Evolutionary conservation across 2,329 filamentous ascomycete species (phyloP), one percentile per base, ranked within the genome.

Genomic region (Pleurostoma richardsiae): DNA sequence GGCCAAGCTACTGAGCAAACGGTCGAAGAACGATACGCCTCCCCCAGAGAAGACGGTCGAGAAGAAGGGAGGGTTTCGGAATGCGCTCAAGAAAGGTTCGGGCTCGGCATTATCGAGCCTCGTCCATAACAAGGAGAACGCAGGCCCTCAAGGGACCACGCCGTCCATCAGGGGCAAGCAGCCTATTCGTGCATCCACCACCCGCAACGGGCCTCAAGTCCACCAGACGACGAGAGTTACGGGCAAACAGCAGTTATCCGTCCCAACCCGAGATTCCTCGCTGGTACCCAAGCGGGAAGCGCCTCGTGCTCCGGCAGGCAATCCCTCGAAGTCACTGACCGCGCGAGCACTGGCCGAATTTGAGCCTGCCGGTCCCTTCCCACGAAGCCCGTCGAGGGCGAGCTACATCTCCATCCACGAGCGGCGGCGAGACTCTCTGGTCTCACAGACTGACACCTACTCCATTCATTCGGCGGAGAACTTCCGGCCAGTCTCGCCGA

Each of bases 401-500:
- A 75, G 74, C 41, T 75, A 72, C 51, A 67, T 77, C 10, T 74
- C 77, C 0, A 61, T 78, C 4, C 73, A 74, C 36, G 74, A 80
- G 42, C 68, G 64, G 29, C 69, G 73, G 4, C 70, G 75, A 27
- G 73, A 77, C 52, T 83, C 79, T 0, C 59, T 80, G 10, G 67
- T 80, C 4, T 82, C 80, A 0, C 68, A 77, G 43, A 77, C 77
- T 2, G 79, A 82, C 46, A 73, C 75, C 1, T 77, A 74, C 48
- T 77, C 78, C 0, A 62, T 80, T 28, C 71, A 74, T 45, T 70
- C 75, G 0, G 58, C 67, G 19, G 69, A 74, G 19, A 68, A 66
- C 40, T 61, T 68, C 5, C 62, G 69, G 8, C 69, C 72, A 1
- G 66, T 68, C 19, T 77, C 79, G 0, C 74, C 76, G 0, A 65